Base-by-base conservation (phyloP, 176 grass and related monocot species). In the Elymus sibiricus region DNA sequence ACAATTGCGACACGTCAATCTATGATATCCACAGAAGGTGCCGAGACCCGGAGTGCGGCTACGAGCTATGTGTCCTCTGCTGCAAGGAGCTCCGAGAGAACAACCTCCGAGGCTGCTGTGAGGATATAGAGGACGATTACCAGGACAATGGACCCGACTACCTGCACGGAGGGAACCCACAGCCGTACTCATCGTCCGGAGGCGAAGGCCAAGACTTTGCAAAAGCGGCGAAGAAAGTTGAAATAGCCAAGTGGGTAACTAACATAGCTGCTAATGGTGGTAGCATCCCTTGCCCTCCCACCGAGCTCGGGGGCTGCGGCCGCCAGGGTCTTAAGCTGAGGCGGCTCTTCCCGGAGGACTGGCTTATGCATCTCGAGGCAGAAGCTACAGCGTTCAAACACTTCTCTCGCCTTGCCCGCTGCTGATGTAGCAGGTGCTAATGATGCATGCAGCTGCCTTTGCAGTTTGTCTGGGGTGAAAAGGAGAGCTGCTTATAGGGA, bases 51-150 rank as follows among this genome's bases (percentile, higher is more conserved):
- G n/a, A n/a, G n/a, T n/a, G n/a, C n/a, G n/a, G n/a, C n/a, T n/a
- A n/a, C n/a, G n/a, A n/a, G n/a, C n/a, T n/a, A n/a, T n/a, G n/a
- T n/a, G n/a, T n/a, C n/a, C n/a, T 22, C 9, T 93, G 85, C 21
- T 93, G 85, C 67, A 84, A 86, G 53, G 91, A 93, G 53, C 55
- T 90, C 49, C 88, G 88, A 22, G 42, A 66, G 67, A 17, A 55
- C 19, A 19, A 32, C 55, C 68, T 86, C 78, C 38, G 7, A 1
- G 64, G 17, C 38, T 79, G 32, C 29, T 73, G 70, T 66, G 64
- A 83, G 11, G 62, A 82, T 2, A 61, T 61, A 2, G 58, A 78
- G 55, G 26, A 75, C 21, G 46, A 88, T 61, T 61, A 24, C 58
- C 58, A 7, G 3, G 7, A 61, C 58, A 24, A 61, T 11, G 78